phyloP scores from a whole-genome alignment of 2,329 filamentous ascomycete species.

The Beauveria pseudobassiana region DNA sequence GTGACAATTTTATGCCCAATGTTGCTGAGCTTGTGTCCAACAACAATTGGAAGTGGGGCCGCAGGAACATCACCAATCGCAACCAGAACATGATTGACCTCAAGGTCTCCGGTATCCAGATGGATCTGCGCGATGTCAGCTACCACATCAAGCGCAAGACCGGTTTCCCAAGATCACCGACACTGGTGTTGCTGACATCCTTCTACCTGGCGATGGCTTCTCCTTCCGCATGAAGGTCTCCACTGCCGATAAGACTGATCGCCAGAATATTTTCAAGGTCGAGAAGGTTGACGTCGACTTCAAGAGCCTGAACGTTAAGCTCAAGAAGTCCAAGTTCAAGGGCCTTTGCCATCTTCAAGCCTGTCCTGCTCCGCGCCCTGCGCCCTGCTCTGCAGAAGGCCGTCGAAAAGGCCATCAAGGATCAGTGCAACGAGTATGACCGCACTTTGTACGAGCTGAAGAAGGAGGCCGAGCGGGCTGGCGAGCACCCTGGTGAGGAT shows the following conservation, averaged over 20 bases:
- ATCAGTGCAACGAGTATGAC: conserved; percentile 72
- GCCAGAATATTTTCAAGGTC: conserved; percentile 86
- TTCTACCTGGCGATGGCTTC: conserved; percentile 79
- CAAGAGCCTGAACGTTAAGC: conserved; percentile 75
- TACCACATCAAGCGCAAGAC: conserved; percentile 95
- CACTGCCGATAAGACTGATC: conserved; percentile 67
- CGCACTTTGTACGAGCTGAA: conserved; percentile 68
- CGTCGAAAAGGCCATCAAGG: conserved; percentile 80
- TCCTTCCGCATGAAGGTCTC: conserved; percentile 88
- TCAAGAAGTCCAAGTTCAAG: conserved; percentile 95
- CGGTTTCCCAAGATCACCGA: conserved; percentile 83
- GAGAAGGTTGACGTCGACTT: conserved; percentile 81
- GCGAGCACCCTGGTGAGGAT: conserved; percentile 48
- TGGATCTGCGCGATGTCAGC: conserved; percentile 83
- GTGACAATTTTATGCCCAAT: conserved; percentile 94
- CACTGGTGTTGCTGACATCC: conserved; percentile 79
- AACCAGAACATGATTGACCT: conserved; percentile 77
- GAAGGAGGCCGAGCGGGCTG: conserved; percentile 69
- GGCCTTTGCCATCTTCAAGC: conserved; percentile 79
- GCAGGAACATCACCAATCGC: conserved; percentile 76
- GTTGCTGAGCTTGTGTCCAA: conserved; percentile 80
- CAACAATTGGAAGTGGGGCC: conserved; percentile 92
- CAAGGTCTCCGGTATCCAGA: conserved; percentile 82
- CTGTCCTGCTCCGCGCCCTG: conserved; percentile 74
- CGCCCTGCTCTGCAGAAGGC: conserved; percentile 80